Evolutionary conservation across 1,284 basidiomycete species (phyloP).

Genomic region (Entoloma clypeatum): DNA sequence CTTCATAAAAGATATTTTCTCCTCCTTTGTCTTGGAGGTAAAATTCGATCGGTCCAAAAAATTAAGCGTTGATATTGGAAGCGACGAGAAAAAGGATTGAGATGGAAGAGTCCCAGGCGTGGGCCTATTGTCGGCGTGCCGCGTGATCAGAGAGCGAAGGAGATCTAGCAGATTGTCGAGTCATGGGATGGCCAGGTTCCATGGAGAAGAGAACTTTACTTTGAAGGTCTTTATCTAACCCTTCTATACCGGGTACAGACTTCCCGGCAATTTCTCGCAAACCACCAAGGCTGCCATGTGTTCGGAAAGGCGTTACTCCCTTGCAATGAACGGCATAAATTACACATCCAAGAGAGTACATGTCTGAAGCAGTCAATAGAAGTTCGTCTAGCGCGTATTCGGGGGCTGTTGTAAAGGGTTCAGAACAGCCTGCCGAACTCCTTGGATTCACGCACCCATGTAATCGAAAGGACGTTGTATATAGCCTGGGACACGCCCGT

Average conservation of each 20-base stretch:
- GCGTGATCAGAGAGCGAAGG: conserved; percentile 74
- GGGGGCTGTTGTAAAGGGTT: conserved; percentile 58
- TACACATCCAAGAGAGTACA: conserved; percentile 92
- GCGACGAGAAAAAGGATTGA: conserved; percentile 89
- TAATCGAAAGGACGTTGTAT: conserved; percentile 95
- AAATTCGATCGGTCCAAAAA: conserved; percentile 97
- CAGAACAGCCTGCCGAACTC: background rate
- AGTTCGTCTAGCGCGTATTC: conserved; percentile 93
- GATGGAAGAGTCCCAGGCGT: conserved; percentile 77
- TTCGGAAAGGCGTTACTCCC: conserved; percentile 85
- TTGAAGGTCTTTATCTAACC: conserved; percentile 67
- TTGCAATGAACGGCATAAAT: conserved; percentile 90
- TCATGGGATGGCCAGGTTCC: background rate
- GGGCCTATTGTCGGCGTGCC: conserved; percentile 70
- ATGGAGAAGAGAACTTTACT: conserved; percentile 36
- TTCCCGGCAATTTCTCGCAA: conserved; percentile 79
- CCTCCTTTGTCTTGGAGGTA: conserved; percentile 89
- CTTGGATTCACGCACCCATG: conserved; percentile 56
- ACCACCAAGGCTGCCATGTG: conserved; percentile 77
- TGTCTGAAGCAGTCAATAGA: conserved; percentile 83
- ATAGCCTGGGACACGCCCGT: conserved; percentile 75
- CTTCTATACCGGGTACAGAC: conserved; percentile 54
- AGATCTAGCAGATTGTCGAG: conserved; percentile 49
- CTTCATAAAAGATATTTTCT: conserved; percentile 95
- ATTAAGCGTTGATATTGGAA: conserved; percentile 96